Base-by-base conservation (phyloP, 257 asterid genomes). In the Solanum appendiculatum region DNA sequence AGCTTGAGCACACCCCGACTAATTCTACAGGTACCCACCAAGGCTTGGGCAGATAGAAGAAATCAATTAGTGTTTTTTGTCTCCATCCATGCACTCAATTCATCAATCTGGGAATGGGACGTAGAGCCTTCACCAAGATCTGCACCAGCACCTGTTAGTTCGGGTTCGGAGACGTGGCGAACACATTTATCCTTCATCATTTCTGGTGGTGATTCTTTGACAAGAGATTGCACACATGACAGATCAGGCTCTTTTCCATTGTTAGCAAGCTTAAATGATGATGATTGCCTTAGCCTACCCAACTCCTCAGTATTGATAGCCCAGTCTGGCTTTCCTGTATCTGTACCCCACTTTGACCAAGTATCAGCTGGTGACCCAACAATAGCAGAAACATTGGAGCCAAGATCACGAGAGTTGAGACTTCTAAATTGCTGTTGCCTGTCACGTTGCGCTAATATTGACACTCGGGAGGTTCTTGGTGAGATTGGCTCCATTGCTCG, bases 171-270 rank as follows among this genome's bases (percentile, higher is more conserved):
- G 75, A 88, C 86, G 73, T 15, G 89, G 25, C 90, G 84, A 6
- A 74, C 89, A 10, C 87, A 84, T 85, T 90, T 89, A 46, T 93
- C 96, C 82, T 88, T 91, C 97, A 95, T 96, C 73, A 77, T 72
- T 39, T 96, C 98, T 66, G 91, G 94, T 40, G 96, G 92, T 81
- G 97, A 89, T 88, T 96, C 99, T 82, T 90, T 93, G 44, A 96
- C 98, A 39, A 96, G 95, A 1, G 95, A 93, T 60, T 95, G 98
- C 74, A 98, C 93, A 12, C 97, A 94, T 88, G 94, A 85, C 88
- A 94, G 95, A 8, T 98, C 98, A 86, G 94, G 98, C 90, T 93
- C 98, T n/a, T 88, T 92, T 18, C 60, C 78, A 42, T 90, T 89
- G 84, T 89, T 91, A 39, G 89, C 91, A 82, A 74, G 86, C 90